Base-by-base conservation (phyloP, 78 protist species). In the Anaeramoeba ignava region DNA sequence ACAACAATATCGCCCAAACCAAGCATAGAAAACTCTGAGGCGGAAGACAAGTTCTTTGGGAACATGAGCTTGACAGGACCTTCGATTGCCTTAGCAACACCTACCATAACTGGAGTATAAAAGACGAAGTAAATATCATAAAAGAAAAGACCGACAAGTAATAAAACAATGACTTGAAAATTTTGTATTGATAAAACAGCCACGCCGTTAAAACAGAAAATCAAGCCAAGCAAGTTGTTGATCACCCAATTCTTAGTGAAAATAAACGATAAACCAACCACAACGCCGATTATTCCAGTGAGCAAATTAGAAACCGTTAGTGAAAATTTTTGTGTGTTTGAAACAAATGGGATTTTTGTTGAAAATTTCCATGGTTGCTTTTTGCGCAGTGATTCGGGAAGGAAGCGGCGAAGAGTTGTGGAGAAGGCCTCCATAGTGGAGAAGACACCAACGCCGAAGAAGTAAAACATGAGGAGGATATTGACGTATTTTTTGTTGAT, bases 1-100 rank as follows among this genome's bases (percentile, higher is more conserved):
- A 96, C 88, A 40, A 95, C 97, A 68, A 96, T 96, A 84, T 96
- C 98, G 31, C 97, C 98, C 1, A 96, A 91, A 38, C 98, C 98
- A 39, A 96, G 91, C 95, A 96, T 86, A 8, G 97, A 82, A 78
- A n/a, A 41, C 2, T 83, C 80, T 38, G 41, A 27, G 42, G 84
- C 54, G n/a, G 88, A 90, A 12, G 88, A 78, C 0, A 91, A 31
- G 42, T 86, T 87, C 80, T 85, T 81, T 17, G 98, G 98, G 85
- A 89, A 92, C 36, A 94, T 3, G 3, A 96, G 31, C 82, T 94
- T 91, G 93, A 96, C 88, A 39, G 98, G 98, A 0, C 93, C 97
- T 27, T 96, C 95, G 78, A 96, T 83, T 27, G 87, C 83, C 83
- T 86, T 91, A 2, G 96, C 98, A 1, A 96, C 98, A 27, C 90